Conservation (phyloP, 2,329 filamentous ascomycete species). For the Talaromyces sp. region DNA sequence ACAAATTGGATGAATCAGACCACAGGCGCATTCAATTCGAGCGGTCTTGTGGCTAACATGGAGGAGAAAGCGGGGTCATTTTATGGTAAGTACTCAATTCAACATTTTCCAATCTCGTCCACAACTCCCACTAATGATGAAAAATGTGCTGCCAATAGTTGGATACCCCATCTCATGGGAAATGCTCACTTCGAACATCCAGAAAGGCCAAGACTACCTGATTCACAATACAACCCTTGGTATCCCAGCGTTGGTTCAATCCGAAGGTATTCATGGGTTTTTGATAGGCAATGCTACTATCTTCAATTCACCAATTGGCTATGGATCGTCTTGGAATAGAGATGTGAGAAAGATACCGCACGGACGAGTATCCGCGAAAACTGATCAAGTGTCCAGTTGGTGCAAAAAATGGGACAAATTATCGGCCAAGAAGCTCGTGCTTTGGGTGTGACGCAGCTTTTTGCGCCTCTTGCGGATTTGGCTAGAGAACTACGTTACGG, state of each 20-base stretch:
- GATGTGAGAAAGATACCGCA: conserved; percentile 28
- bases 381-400: conserved; percentile 34
- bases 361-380: neutral
- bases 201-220: conserved; percentile 66
- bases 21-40: conserved; percentile 63
- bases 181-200: conserved; percentile 61
- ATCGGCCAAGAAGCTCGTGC: conserved; percentile 65
- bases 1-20: conserved; percentile 70
- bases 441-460: conserved; percentile 69
- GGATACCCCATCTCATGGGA: conserved; percentile 64
- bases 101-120: too few species aligned
- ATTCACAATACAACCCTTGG: conserved; percentile 63
- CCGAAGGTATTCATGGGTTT: conserved; percentile 70
- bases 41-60: conserved; percentile 65
- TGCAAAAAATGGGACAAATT: conserved; percentile 63
- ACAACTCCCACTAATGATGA: neutral
- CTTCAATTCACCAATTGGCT: conserved; percentile 72
- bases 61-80: conserved; percentile 63
- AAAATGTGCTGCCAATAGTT: conserved; percentile 39
- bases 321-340: conserved; percentile 68
- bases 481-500: conserved; percentile 69
- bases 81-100: conserved; percentile 45
- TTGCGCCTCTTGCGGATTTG: conserved; percentile 67
- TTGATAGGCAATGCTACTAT: conserved; percentile 70
- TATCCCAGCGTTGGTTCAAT: conserved; percentile 70